Evolutionary conservation across 352 stramenopile genomes (phyloP).

Genomic region (Phytophthora macrochlamydospora): DNA sequence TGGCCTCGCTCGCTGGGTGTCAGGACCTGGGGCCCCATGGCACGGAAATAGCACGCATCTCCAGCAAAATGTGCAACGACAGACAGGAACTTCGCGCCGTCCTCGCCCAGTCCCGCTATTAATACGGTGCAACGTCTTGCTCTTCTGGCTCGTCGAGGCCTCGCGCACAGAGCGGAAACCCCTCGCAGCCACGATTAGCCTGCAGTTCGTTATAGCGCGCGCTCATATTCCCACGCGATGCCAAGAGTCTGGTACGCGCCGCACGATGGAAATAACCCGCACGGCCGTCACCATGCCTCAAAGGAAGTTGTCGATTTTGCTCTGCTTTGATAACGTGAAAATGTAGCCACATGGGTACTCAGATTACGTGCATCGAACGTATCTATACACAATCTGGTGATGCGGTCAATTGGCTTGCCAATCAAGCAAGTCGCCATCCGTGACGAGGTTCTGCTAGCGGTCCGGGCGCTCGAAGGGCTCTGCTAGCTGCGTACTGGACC

Average conservation of each 20-base stretch:
- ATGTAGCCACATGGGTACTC: slow-evolving; percentile 10
- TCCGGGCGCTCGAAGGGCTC: neutral
- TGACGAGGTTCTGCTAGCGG: too few species aligned
- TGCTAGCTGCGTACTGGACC: neutral
- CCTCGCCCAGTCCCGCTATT: slow-evolving; percentile 27
- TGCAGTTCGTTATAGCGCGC: slow-evolving; percentile 20
- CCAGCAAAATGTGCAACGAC: slow-evolving; percentile 27
- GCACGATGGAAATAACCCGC: slow-evolving; percentile 16
- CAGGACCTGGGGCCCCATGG: slow-evolving; percentile 1
- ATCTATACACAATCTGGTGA: slow-evolving; percentile 18
- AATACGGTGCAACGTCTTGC: slow-evolving; percentile 19
- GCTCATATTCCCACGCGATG: slow-evolving; percentile 12
- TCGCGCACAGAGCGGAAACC: slow-evolving; percentile 19
- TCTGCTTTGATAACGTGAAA: neutral
- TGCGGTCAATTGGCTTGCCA: neutral
- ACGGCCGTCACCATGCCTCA: neutral
- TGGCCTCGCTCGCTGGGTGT: slow-evolving; percentile 8
- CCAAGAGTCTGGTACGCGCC: slow-evolving; percentile 6
- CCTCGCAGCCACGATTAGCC: slow-evolving; percentile 29
- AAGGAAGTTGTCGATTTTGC: neutral
- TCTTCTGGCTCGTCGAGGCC: slow-evolving; percentile 17
- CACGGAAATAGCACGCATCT: slow-evolving; percentile 39
- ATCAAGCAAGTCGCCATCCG: neutral
- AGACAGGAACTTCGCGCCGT: slow-evolving; percentile 7
- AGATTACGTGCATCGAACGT: neutral